A percentile compares a stretch with the other conserved stretches of the same genome.
Evolutionary conservation across 768 basidiomycete genomes (phyloP).

Genomic region (Cyclocybe cylindracea): DNA sequence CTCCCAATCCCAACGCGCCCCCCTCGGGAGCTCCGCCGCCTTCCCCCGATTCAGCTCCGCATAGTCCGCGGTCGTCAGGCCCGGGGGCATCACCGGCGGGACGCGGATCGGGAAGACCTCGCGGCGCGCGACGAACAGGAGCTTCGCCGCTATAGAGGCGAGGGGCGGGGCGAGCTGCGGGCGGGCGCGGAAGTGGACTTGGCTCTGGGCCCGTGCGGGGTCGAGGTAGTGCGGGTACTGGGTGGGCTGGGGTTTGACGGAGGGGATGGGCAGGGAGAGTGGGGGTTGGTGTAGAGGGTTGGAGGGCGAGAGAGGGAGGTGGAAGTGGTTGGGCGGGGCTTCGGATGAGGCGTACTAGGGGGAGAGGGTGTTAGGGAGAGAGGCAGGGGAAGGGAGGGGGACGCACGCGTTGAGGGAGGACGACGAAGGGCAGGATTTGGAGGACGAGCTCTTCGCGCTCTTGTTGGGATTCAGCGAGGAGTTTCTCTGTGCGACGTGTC

Average conservation of each 20-base stretch:
- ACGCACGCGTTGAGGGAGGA: slow-evolving; percentile 51
- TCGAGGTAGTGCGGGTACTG: slow-evolving; percentile 20
- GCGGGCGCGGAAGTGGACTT: slow-evolving; percentile 30
- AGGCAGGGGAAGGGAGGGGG: slow-evolving; percentile 5
- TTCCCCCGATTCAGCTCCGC: slow-evolving; percentile 51
- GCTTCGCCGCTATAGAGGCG: slow-evolving; percentile 56
- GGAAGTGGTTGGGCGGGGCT: slow-evolving; percentile 63
- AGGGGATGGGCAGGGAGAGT: slow-evolving; percentile 20
- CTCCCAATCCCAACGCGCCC: slow-evolving; percentile 29
- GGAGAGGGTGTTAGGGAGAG: neutral
- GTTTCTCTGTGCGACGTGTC: slow-evolving; percentile 19
- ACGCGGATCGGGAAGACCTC: slow-evolving; percentile 48
- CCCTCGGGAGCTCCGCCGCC: slow-evolving; percentile 28
- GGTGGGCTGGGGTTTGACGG: neutral
- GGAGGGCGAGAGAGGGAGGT: slow-evolving; percentile 54
- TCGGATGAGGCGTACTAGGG: slow-evolving; percentile 54
- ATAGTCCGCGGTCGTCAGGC: slow-evolving; percentile 61
- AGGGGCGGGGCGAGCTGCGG: slow-evolving; percentile 40
- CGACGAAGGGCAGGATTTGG: slow-evolving; percentile 28
- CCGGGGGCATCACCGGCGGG: slow-evolving; percentile 27
- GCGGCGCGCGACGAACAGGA: slow-evolving; percentile 61
- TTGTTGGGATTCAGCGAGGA: slow-evolving; percentile 24
- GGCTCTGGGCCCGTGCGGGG: slow-evolving; percentile 15
- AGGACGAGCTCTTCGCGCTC: slow-evolving; percentile 29
- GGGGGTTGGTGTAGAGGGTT: slow-evolving; percentile 47